A percentile compares a stretch with the other conserved stretches of the same genome.
Evolutionary conservation across 495 filamentous ascomycete species (phyloP).

Genomic region (Barbatosphaeria neglecta): DNA sequence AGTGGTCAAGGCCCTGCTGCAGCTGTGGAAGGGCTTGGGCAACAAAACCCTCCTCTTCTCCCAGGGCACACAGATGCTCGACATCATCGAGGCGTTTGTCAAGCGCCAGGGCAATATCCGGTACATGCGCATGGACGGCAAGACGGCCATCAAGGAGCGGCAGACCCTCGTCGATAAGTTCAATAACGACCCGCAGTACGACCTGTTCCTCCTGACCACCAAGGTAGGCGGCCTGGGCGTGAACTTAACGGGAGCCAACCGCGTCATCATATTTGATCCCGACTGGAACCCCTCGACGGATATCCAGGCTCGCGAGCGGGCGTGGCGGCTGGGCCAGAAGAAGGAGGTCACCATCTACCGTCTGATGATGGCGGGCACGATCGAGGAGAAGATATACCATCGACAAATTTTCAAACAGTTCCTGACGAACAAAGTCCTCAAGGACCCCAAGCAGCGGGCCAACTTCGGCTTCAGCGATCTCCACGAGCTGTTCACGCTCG

Average conservation of each 20-base stretch:
- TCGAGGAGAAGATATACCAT: conserved; percentile 98
- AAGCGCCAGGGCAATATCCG: conserved; percentile 52
- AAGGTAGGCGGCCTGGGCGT: conserved; percentile 89
- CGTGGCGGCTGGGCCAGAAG: conserved; percentile 92
- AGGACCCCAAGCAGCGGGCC: conserved; percentile 79
- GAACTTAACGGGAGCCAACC: conserved; percentile 87
- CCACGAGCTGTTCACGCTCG: conserved; percentile 81
- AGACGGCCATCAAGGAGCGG: conserved; percentile 68
- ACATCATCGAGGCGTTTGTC: conserved; percentile 79
- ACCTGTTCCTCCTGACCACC: conserved; percentile 88
- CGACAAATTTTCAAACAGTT: conserved; percentile 97
- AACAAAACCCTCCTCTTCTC: conserved; percentile 89
- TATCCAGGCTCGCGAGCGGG: conserved; percentile 86
- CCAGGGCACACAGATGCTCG: conserved; percentile 84
- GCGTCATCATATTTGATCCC: conserved; percentile 94
- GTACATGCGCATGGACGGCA: conserved; percentile 87
- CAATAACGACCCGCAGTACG: conserved; percentile 64
- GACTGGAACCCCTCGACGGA: conserved; percentile 98
- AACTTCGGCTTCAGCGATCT: conserved; percentile 77
- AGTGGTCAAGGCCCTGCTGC: conserved; percentile 70
- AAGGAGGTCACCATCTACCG: conserved; percentile 88
- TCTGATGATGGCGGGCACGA: conserved; percentile 91
- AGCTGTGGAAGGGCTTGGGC: conserved; percentile 73
- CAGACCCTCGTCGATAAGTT: conserved; percentile 83
- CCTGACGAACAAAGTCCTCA: conserved; percentile 84